Conservation (phyloP, 2,329 filamentous ascomycete genomes). For the Fusarium humuli region DNA sequence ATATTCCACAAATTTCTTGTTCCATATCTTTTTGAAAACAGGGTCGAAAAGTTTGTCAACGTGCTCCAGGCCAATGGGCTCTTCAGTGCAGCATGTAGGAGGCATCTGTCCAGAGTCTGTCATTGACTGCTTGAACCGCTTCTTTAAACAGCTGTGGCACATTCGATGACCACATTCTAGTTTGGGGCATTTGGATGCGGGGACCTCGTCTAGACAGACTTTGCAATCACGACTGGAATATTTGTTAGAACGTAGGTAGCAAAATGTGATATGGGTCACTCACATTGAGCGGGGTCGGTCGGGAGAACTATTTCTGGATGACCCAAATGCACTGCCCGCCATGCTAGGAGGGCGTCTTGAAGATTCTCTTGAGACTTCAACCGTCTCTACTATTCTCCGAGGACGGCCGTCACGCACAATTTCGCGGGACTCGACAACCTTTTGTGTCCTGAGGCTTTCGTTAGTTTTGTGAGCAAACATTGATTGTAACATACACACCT, state of each 20-base stretch:
- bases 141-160: slow-evolving; percentile 81
- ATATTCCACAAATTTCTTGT: slow-evolving; percentile 81
- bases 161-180: slow-evolving; percentile 84
- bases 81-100: slow-evolving; percentile 79
- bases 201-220: slow-evolving; percentile 77
- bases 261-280: slow-evolving; percentile 15
- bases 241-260: background rate
- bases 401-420: slow-evolving; percentile 40
- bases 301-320: slow-evolving; percentile 45
- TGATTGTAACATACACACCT: slow-evolving; percentile 40
- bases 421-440: slow-evolving; percentile 44
- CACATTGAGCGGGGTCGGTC: slow-evolving; percentile 45
- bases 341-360: slow-evolving; percentile 46
- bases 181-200: slow-evolving; percentile 72
- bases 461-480: slow-evolving; percentile 16
- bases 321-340: slow-evolving; percentile 45
- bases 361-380: slow-evolving; percentile 43
- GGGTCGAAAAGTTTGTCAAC: slow-evolving; percentile 80
- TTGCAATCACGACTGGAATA: slow-evolving; percentile 74
- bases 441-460: slow-evolving; percentile 27
- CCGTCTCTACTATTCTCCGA: slow-evolving; percentile 36
- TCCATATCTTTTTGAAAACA: slow-evolving; percentile 83
- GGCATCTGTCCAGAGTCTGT: slow-evolving; percentile 86
- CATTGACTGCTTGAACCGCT: slow-evolving; percentile 79
- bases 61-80: slow-evolving; percentile 79